Evolutionary conservation across 106 monocot genomes (phyloP).

Genomic region (Allium fistulosum): DNA sequence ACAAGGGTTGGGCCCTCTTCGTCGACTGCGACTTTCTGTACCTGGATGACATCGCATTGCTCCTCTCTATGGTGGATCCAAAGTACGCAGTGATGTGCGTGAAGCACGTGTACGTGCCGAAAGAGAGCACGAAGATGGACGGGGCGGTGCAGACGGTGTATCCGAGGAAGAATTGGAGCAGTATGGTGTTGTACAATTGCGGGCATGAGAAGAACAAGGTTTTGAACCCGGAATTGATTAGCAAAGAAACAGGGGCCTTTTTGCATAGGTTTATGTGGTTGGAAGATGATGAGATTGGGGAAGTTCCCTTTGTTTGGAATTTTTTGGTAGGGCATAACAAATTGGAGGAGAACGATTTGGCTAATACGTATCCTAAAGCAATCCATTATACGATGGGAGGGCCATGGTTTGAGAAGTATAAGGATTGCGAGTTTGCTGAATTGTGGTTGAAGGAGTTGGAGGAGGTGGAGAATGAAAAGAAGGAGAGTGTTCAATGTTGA

Average conservation of each 20-base stretch:
- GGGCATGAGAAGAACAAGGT: conserved; percentile 65
- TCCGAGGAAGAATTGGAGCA: conserved; percentile 95
- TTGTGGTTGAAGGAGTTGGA: conserved; percentile 74
- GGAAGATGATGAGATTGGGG: conserved; percentile 80
- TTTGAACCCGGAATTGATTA: conserved; percentile 68
- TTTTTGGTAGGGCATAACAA: conserved; percentile 86
- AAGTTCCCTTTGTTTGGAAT: conserved; percentile 77
- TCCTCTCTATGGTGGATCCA: conserved; percentile 40
- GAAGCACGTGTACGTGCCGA: conserved; percentile 76
- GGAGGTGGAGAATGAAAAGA: conserved; percentile 34
- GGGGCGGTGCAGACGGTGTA: conserved; percentile 82
- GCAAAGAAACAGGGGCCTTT: conserved; percentile 68
- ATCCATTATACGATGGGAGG: conserved; percentile 89
- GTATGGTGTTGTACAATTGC: conserved; percentile 94
- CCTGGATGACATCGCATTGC: conserved; percentile 47
- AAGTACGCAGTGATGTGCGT: conserved; percentile 82
- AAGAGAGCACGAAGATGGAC: conserved; percentile 82
- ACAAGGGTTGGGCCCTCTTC: conserved; percentile 77
- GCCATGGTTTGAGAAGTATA: conserved; percentile 85
- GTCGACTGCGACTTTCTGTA: conserved; percentile 94
- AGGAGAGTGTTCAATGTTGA: neutral
- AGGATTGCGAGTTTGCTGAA: conserved; percentile 83
- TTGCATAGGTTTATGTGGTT: conserved; percentile 86
- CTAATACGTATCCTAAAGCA: conserved; percentile 33
- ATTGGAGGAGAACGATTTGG: conserved; percentile 15